Evolutionary conservation across 805 yeast genomes (phyloP), one percentile per base, ranked within the genome.

Genomic region (Myxozyma kluyveri): DNA sequence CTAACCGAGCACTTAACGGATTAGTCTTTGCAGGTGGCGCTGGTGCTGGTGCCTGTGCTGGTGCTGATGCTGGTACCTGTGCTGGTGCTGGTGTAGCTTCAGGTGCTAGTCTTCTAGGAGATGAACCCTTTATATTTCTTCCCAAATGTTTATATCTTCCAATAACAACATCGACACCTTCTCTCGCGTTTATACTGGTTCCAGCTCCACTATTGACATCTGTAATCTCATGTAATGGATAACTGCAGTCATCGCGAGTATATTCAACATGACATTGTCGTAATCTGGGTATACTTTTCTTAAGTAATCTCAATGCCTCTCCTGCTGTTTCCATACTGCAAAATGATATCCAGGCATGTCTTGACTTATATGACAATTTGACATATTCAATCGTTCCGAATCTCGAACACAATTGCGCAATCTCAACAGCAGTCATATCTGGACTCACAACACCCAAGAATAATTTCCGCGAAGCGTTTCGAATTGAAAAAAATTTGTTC

Each of bases 381-480:
- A 54, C 59, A 39, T 54, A 54, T 40, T 54, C 59, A 17, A 54
- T 54, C 1, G 27, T 52, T 5, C 59, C 59, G 27, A 52, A 54
- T 4, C 57, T 49, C 23, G 53, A 48, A 42, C 50, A 50, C 43
- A 45, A 39, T 4, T 51, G 26, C 45, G 47, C 47, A 9, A 54
- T 42, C 9, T 31, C 18, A 12, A 46, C 52, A n/a, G 56, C 52
- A 21, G 43, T 31, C 21, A 54, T 32, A 19, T 45, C 56, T 18
- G 51, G 12, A 9, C 52, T 46, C 5, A 54, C 36, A 4, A 52
- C 52, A 21, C 56, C 56, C 17, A 54, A 17, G 40, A 47, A 54
- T 4, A 54, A 37, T 23, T 54, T 54, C 3, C 58, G 46, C 36
- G 59, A 54, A 22, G 47, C 53, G 17, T 42, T 52, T 3, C 27